Base-by-base conservation (phyloP, 2,329 filamentous ascomycete species). In the Cordyceps tenuipes region DNA sequence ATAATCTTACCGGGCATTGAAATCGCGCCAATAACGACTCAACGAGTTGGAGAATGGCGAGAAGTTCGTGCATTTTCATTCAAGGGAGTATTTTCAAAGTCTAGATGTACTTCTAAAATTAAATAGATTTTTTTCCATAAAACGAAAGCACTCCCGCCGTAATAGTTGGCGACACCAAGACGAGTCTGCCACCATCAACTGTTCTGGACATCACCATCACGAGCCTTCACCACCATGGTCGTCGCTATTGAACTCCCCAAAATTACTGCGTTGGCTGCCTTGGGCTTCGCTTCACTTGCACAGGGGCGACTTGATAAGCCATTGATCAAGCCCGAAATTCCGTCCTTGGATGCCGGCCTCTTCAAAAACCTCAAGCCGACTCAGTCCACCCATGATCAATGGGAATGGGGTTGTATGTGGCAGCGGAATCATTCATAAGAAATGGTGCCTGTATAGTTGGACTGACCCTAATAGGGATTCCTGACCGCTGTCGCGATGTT, bases 291-390 rank as follows among this genome's bases (percentile, higher is more conserved):
- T 19, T 23, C 36, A 10, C 31, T 44, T 23, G 36, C 36, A 13
- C 52, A 55, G 6, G 52, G 39, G 13, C 39, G 39, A 4, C 52
- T 55, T 31, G 52, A 55, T 39, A 55, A 55, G 21, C 34, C 50
- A 15, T 9, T 53, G 36, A 53, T 53, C 19, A 53, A 53, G 15
- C 50, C 50, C 7, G 76, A 68, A 61, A 2, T 74, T 48, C 68
- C 71, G 5, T 36, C 47, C 2, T 62, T 75, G 43, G 59, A 50
- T 59, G 62, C 71, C 59, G 62, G 60, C 13, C 47, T 65, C 1
- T 49, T 62, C 19, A 29, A 62, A 26, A 43, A 63, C 15, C 26
- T 63, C 29, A 29, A 57, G 10, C 51, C 61, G 17, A 63, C 62
- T 1, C 44, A 62, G 5, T 62, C 62, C 3, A 65, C 57, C 17